A percentile compares a stretch with the other conserved stretches of the same genome.
Conservation (phyloP, 805 yeast species). For the Wickerhamiella hasegawae region DNA sequence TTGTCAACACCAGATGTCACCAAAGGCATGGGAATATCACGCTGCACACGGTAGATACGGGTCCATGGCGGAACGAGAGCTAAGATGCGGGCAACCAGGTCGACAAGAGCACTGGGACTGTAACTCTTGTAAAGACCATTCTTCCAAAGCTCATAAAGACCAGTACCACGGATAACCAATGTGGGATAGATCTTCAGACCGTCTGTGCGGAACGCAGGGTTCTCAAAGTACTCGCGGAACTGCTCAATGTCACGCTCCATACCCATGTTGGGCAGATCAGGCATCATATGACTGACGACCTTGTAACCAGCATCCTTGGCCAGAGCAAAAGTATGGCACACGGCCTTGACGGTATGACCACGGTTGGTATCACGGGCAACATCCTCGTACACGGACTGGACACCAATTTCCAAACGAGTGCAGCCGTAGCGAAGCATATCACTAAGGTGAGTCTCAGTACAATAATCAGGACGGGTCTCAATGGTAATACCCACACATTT, state of each 20-base stretch:
- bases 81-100: constrained; percentile 85
- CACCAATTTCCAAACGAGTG: constrained; percentile 92
- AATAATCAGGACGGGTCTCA: constrained; percentile 96
- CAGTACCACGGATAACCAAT: constrained; percentile 92
- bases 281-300: constrained; percentile 99
- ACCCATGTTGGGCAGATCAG: constrained; percentile 95
- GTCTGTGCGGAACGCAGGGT: constrained; percentile 92
- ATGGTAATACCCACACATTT: constrained; percentile 98
- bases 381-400: constrained; percentile 92
- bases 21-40: constrained; percentile 98
- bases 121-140: constrained; percentile 88
- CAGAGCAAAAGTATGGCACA: constrained; percentile 83
- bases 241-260: constrained; percentile 97
- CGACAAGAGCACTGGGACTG: constrained; percentile 85
- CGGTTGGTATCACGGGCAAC: constrained; percentile 97
- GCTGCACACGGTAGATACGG: constrained; percentile 91
- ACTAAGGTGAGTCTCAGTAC: constrained; percentile 86
- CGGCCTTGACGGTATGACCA: constrained; percentile 94
- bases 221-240: constrained; percentile 90
- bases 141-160: constrained; percentile 93
- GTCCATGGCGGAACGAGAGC: constrained; percentile 99
- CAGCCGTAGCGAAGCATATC: constrained; percentile 96
- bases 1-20: constrained; percentile 97
- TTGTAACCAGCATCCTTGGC: constrained; percentile 99
- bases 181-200: constrained; percentile 94